phyloP scores from a whole-genome alignment of 495 filamentous ascomycete species.

The Xylaria cubensis region DNA sequence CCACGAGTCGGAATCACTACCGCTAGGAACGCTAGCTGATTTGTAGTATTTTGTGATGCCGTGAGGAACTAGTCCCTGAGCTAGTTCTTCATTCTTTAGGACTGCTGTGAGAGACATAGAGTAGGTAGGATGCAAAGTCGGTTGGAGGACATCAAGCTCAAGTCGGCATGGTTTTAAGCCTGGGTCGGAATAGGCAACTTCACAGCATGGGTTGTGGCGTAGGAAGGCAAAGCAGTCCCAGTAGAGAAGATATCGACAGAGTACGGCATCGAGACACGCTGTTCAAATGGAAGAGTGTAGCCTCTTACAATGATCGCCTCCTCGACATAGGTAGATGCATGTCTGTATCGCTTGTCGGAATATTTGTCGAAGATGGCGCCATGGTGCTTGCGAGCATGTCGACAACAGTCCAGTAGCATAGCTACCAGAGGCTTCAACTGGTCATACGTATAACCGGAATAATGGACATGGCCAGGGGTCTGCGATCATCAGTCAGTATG shows the following conservation, averaged over 20 bases:
- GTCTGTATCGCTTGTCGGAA: conserved; percentile 79
- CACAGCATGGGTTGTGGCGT: conserved; percentile 29
- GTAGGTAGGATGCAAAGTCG: background rate
- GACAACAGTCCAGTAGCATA: conserved; percentile 85
- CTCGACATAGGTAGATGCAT: conserved; percentile 80
- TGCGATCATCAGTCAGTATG: conserved; percentile 48
- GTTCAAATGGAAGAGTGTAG: conserved; percentile 47
- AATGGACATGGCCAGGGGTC: conserved; percentile 84
- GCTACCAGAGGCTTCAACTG: conserved; percentile 80
- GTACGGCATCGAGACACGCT: conserved; percentile 14
- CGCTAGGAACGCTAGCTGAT: background rate
- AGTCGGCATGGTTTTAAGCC: conserved; percentile 30
- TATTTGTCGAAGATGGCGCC: conserved; percentile 91
- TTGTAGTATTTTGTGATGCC: background rate
- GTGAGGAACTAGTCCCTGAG: background rate
- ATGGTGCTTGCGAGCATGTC: conserved; percentile 81
- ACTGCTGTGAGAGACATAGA: background rate
- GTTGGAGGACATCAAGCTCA: conserved; percentile 4
- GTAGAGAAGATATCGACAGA: conserved; percentile 18
- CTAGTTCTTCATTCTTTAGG: background rate
- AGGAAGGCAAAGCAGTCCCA: background rate
- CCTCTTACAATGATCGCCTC: conserved; percentile 66
- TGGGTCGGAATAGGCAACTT: conserved; percentile 46
- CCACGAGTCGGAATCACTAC: background rate
- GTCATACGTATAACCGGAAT: conserved; percentile 86